Base-by-base conservation (phyloP, 768 basidiomycete genomes). In the Amanita pseudoporphyria region DNA sequence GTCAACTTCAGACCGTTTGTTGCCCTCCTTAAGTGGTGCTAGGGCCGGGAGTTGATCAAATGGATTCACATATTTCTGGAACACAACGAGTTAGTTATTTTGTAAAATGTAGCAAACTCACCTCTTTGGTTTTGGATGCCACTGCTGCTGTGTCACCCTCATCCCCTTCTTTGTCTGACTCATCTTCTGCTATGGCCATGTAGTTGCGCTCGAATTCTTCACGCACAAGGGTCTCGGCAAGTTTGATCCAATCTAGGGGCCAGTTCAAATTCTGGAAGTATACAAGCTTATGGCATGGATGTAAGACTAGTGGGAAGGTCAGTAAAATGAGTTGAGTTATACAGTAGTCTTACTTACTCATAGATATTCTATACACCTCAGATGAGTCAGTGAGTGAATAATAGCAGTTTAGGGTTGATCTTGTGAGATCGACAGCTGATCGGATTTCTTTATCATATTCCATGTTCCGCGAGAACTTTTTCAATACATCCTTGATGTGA, bases 261-360 rank as follows among this genome's bases (percentile, higher is more conserved):
- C 63, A 63, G 10, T 45, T 24, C 3, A 44, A 39, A 0, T 45
- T 41, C 36, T 54, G 47, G 57, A 64, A 65, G 49, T 65, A 65
- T 9, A 43, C 22, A 1, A 65, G 55, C 45, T 63, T 64, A 51
- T 61, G 57, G 1, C 37, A 37, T 3, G 63, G 62, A 42, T 64
- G 60, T 1, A 64, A 49, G 13, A 64, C 63, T 65, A 24, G 26
- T 12, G 40, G 13, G n/a, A 4, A 3, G 12, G 37, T 37, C 33
- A 47, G 31, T 21, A 47, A 24, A 9, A n/a, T 35, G n/a, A 24
- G 4, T 22, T 2, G 33, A 37, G 6, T 35, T 16, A 35, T 12
- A 30, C 7, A 13, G 45, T 35, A 47, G 6, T 13, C 12, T 16
- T 22, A 47, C 46, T 35, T 26, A 47, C 46, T 32, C 46, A 47